Evolutionary conservation across 2,329 filamentous ascomycete genomes (phyloP), one percentile per base, ranked within the genome.

Genomic region (Macroventuria anomochaeta): DNA sequence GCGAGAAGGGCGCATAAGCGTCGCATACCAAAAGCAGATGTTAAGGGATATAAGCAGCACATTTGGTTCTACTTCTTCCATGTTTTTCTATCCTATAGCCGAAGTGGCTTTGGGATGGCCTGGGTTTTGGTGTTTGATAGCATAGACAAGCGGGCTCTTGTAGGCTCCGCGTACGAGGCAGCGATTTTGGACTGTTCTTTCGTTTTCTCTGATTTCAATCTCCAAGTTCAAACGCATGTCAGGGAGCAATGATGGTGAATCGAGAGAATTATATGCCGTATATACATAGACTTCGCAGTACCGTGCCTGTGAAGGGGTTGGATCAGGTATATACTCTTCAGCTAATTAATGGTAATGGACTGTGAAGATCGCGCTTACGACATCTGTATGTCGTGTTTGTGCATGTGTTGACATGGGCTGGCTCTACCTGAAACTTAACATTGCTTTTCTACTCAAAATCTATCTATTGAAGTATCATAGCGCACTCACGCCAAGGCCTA

Each of bases 261-360:
- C 54, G 63, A 69, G 44, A 68, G 64, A 63, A 47, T 40, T 58
- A 63, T 62, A 63, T 61, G 62, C 62, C 64, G 56, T 67, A 54
- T 55, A 65, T 59, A 70, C 57, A 72, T 67, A 70, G 64, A 71
- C 59, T 47, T 61, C 46, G 61, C 64, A 61, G 62, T 59, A 38
- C 34, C 46, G 49, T 25, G 53, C 54, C 47, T 56, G 51, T 57
- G 54, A 52, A 60, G 40, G 23, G 43, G 43, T 57, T 61, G 62
- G 57, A 64, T 52, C 57, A 55, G 39, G 33, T 54, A 62, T 39
- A 63, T 62, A 62, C 57, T 56, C 47, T 57, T 57, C 59, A 70
- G 59, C 64, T 69, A 72, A 59, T 61, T 71, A 72, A 73, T 71
- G 56, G 59, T 72, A 72, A 72, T 72, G 55, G 39, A 53, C 46